These are phyloP conservation scores for Argentina anserina DNA, from an alignment of 306 rosid species.

Conservation along the genomic window DNA sequence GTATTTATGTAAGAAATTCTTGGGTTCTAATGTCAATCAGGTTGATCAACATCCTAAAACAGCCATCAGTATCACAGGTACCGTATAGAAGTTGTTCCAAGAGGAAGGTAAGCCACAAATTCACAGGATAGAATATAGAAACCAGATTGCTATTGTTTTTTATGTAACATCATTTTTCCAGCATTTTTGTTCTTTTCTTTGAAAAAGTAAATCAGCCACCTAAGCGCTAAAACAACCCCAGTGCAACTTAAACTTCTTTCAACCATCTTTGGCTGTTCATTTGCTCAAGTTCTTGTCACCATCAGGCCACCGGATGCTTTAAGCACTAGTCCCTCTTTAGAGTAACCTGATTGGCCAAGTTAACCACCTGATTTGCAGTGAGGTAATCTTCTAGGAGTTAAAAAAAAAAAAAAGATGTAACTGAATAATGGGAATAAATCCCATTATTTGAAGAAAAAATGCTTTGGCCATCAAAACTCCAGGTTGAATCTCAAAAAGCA, in stretches of 20 bases:
- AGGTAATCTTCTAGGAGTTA: not conserved
- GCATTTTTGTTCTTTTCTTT: not conserved
- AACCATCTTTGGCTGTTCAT: not conserved
- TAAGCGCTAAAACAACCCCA: not conserved
- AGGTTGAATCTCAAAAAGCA: not conserved
- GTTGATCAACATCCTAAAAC: not conserved
- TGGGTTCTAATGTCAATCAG: no score
- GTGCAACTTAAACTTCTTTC: not conserved
- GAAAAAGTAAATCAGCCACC: not conserved
- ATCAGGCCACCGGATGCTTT: not conserved
- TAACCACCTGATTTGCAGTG: not conserved
- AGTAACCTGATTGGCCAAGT: not conserved
- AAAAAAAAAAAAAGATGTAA: not conserved
- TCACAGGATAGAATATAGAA: not conserved
- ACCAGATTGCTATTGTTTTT: not conserved
- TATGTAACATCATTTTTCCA: not conserved
- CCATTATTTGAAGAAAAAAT: not conserved
- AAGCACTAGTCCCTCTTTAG: constrained; percentile 1
- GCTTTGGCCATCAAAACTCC: not conserved
- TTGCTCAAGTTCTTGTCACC: not conserved
- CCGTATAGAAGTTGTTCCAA: not conserved
- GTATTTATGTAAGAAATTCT: not conserved
- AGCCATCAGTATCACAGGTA: not conserved
- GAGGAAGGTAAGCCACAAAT: not conserved
- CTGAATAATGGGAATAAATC: not conserved